Percentiles rank a stretch among this genome's conserved stretches.
Conservation (phyloP, 2,329 filamentous ascomycete genomes). For the Diaporthe eres region DNA sequence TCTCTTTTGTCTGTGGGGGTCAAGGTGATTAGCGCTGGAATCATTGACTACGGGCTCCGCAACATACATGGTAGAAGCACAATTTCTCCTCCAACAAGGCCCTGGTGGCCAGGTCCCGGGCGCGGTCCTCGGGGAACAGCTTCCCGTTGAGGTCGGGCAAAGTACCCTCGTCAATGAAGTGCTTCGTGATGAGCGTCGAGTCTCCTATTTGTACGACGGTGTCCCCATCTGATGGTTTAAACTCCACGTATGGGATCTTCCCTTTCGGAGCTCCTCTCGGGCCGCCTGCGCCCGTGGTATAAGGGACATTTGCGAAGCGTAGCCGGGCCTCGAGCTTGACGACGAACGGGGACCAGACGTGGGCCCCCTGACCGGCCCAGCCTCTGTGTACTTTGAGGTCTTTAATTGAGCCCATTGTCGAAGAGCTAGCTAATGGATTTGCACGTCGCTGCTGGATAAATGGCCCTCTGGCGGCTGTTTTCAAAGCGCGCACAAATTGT, state of each 20-base stretch:
- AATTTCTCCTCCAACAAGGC: conserved; percentile 73
- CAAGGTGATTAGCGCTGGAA: neutral
- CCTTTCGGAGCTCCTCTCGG: conserved; percentile 63
- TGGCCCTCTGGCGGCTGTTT: neutral
- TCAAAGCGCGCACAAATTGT: neutral
- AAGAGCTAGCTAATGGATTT: neutral
- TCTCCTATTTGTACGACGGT: conserved; percentile 58
- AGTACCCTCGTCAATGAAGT: conserved; percentile 57
- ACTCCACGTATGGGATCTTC: conserved; percentile 72
- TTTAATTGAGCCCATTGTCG: neutral
- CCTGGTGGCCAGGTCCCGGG: conserved; percentile 65
- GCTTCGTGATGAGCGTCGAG: conserved; percentile 67
- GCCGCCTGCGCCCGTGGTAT: conserved; percentile 61
- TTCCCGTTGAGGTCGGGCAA: conserved; percentile 63
- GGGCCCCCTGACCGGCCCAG: conserved; percentile 54
- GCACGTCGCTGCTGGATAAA: neutral
- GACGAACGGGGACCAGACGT: conserved; percentile 74
- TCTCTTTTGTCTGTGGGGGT: conserved; percentile 59
- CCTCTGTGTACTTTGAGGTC: conserved; percentile 65
- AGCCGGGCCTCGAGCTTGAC: conserved; percentile 74
- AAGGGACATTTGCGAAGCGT: conserved; percentile 65
- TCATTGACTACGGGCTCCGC: neutral
- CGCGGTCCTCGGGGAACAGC: conserved; percentile 55
- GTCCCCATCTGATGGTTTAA: conserved; percentile 43
- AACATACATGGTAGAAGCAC: conserved; percentile 67